These are phyloP conservation scores for Trifolium subterraneum DNA, from an alignment of 306 rosid genomes.

Conservation along the genomic window DNA sequence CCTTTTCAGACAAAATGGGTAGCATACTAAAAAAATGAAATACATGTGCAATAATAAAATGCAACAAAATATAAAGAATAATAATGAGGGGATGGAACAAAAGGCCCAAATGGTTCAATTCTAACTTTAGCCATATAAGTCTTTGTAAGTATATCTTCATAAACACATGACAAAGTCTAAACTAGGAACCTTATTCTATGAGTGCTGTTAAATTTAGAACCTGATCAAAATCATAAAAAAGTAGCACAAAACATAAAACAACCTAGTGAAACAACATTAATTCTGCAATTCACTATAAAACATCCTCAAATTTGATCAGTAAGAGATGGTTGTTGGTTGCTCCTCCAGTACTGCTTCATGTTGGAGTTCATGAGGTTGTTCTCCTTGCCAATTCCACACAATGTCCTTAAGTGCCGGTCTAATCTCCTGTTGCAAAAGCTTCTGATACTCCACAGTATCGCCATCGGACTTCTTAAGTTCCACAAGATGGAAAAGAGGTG, in stretches of 20 bases:
- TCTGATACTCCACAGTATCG: constrained; percentile 81
- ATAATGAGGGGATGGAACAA: not conserved
- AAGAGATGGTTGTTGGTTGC: constrained; percentile 48
- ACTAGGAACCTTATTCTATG: constrained; percentile 19
- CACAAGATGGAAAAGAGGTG: constrained; percentile 74
- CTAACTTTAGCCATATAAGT: constrained; percentile 10
- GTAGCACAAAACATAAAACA: constrained; percentile 30
- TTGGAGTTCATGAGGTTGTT: constrained; percentile 57
- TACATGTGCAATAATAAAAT: not conserved
- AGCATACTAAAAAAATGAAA: not conserved
- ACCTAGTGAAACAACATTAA: constrained; percentile 5
- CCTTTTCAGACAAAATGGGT: too few species aligned
- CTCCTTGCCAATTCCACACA: constrained; percentile 93
- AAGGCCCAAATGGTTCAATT: constrained; percentile 5
- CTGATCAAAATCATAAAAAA: constrained; percentile 2
- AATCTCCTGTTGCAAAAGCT: constrained; percentile 68
- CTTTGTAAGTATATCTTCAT: not conserved
- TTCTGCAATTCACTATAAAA: constrained; percentile 8
- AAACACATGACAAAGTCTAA: constrained; percentile 17
- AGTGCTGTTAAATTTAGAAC: constrained; percentile 9
- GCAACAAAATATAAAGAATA: not conserved
- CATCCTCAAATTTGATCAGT: constrained; percentile 37
- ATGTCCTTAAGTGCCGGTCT: constrained; percentile 89
- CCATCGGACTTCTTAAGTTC: constrained; percentile 78
- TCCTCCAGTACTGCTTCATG: constrained; percentile 44